These are phyloP conservation scores for Pelargonium nanum DNA, from an alignment of 345 rosid genomes.

Conservation along the genomic window DNA sequence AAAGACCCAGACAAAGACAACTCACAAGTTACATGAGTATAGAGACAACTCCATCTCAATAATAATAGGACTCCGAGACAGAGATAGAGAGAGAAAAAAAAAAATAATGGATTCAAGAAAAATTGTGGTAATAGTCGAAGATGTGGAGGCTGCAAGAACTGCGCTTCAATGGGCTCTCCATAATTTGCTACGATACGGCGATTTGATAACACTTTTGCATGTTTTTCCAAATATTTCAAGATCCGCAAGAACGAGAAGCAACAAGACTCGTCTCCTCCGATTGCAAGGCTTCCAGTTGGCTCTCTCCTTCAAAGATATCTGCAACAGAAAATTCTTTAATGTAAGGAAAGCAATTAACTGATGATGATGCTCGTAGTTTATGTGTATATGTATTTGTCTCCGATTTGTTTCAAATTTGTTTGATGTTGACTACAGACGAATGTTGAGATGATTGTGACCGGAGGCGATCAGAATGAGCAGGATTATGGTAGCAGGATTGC, in stretches of 20 bases:
- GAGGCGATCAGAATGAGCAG: slow-evolving; percentile 41
- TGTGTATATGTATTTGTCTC: no score
- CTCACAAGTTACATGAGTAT: neutral
- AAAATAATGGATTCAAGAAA: slow-evolving; percentile 25
- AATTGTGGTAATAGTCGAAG: slow-evolving; percentile 40
- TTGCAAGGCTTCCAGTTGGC: slow-evolving; percentile 35
- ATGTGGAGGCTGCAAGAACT: slow-evolving; percentile 32
- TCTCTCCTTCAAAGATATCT: slow-evolving; percentile 39
- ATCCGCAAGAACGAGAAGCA: slow-evolving; percentile 1
- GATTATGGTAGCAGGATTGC: slow-evolving; percentile 50
- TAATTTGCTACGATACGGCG: slow-evolving; percentile 32
- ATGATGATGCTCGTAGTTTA: no score
- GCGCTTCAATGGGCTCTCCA: slow-evolving; percentile 41
- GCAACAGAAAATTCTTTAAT: slow-evolving; percentile 30
- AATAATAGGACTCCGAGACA: neutral
- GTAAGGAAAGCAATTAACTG: slow-evolving; percentile 17
- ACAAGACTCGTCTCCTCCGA: slow-evolving; percentile 25
- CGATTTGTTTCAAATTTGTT: no score
- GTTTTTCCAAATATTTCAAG: slow-evolving; percentile 11
- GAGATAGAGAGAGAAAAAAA: slow-evolving; percentile 1
- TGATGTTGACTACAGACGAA: slow-evolving; percentile 50
- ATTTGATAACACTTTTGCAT: slow-evolving; percentile 35
- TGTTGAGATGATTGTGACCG: slow-evolving; percentile 69
- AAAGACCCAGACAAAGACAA: neutral
- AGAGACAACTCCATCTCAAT: slow-evolving; percentile 8